phyloP scores from a whole-genome alignment of 2,329 filamentous ascomycete species.

The Alternaria gaisen region DNA sequence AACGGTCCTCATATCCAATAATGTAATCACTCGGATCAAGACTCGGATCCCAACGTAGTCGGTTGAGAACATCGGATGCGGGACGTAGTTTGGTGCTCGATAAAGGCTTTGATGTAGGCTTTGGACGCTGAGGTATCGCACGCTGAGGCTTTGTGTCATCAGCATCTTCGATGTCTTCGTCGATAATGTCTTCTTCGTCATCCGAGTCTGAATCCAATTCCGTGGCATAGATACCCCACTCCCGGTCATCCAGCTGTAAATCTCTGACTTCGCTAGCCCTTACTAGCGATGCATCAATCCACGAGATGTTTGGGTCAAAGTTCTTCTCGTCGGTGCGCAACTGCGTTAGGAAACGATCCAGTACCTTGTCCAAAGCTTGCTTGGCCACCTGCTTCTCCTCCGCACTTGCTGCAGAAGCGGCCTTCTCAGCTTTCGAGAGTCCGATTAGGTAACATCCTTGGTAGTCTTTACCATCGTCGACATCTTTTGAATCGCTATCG shows the following conservation, averaged over 20 bases:
- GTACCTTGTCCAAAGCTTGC: constrained; percentile 52
- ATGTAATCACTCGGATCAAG: constrained; percentile 58
- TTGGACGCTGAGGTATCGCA: constrained; percentile 30
- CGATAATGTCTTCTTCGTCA: constrained; percentile 37
- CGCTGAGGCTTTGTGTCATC: constrained; percentile 13
- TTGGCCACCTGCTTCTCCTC: constrained; percentile 57
- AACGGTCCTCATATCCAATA: constrained; percentile 64
- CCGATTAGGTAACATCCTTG: constrained; percentile 71
- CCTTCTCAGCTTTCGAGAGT: constrained; percentile 47
- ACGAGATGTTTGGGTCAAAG: constrained; percentile 47
- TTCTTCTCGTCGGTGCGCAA: constrained; percentile 47
- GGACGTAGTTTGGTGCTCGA: constrained; percentile 45
- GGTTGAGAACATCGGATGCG: constrained; percentile 57
- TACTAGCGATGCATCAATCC: constrained; percentile 46
- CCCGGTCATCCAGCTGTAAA: constrained; percentile 58
- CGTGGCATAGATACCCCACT: constrained; percentile 61
- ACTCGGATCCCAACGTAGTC: constrained; percentile 60
- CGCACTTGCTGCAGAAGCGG: neutral
- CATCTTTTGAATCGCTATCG: constrained; percentile 23
- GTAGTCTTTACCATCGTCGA: constrained; percentile 56
- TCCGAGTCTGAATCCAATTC: constrained; percentile 53
- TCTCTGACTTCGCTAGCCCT: constrained; percentile 47
- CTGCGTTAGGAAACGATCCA: constrained; percentile 49
- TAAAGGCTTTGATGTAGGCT: constrained; percentile 29
- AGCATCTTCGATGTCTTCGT: constrained; percentile 23